phyloP scores from a whole-genome alignment of 2,329 filamentous ascomycete species.

The Stagonosporopsis cucurbitacearum region DNA sequence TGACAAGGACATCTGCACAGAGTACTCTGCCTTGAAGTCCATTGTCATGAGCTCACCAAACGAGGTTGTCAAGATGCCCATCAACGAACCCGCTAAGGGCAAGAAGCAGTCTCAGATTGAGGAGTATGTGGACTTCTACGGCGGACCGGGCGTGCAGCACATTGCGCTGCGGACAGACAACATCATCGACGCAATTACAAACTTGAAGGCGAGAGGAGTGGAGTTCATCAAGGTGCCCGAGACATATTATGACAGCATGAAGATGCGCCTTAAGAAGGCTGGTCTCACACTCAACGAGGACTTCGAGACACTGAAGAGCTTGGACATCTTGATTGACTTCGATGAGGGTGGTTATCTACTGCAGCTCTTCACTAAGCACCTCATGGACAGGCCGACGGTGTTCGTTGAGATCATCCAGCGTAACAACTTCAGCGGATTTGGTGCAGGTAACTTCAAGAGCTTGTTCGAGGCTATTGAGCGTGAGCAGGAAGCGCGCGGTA shows the following conservation, averaged over 20 bases:
- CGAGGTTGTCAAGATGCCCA: slow-evolving; percentile 94
- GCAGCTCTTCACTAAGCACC: slow-evolving; percentile 69
- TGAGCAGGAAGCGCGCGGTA: slow-evolving; percentile 86
- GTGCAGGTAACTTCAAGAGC: slow-evolving; percentile 94
- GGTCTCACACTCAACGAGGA: slow-evolving; percentile 73
- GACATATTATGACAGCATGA: slow-evolving; percentile 86
- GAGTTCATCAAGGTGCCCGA: slow-evolving; percentile 90
- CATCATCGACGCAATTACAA: slow-evolving; percentile 78
- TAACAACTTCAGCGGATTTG: slow-evolving; percentile 88
- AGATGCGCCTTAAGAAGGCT: slow-evolving; percentile 70
- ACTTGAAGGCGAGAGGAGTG: slow-evolving; percentile 83
- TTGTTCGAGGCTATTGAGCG: slow-evolving; percentile 95
- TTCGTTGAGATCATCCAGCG: slow-evolving; percentile 97
- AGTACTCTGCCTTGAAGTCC: slow-evolving; percentile 85
- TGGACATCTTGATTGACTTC: slow-evolving; percentile 94
- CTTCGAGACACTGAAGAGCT: slow-evolving; percentile 73
- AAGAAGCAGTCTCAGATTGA: slow-evolving; percentile 95
- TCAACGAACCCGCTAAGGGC: slow-evolving; percentile 91
- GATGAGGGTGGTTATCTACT: slow-evolving; percentile 87
- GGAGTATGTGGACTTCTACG: slow-evolving; percentile 85
- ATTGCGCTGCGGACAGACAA: slow-evolving; percentile 84
- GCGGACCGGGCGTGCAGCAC: slow-evolving; percentile 89
- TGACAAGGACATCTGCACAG: slow-evolving; percentile 89
- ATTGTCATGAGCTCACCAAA: slow-evolving; percentile 90
- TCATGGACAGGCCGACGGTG: slow-evolving; percentile 93